Evolutionary conservation across 768 basidiomycete species (phyloP), one percentile per base, ranked within the genome.

Genomic region (Tylopilus felleus): DNA sequence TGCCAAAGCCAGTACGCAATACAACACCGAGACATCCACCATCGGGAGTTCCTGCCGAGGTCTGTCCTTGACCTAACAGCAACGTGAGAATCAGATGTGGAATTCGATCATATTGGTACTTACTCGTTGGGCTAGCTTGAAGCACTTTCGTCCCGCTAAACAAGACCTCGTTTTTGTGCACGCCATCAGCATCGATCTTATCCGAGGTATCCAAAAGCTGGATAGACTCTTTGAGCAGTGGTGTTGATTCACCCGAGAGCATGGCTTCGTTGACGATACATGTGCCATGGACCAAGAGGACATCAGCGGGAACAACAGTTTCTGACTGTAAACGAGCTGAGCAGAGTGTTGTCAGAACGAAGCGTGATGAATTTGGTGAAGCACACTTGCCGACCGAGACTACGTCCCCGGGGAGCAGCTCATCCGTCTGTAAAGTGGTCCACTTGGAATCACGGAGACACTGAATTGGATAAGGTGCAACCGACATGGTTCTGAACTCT

Each of bases 261-360:
- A 99, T 98, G 25, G 97, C 97, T 71, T 99, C 97, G 69, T 99
- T 99, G 59, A 98, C 95, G 63, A 99, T 98, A 58, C 88, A 89
- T 1, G 93, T 90, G 10, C 97, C 97, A 52, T 86, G 83, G 13
- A 98, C 71, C n/a, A 99, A 80, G 17, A 99, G 81, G 35, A 99
- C 82, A 65, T 99, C 96, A 10, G 93, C 95, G 2, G 96, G 94
- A 16, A 97, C 84, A 36, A 85, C 85, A 0, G 93, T 93, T 70
- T 98, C 97, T 14, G 82, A 77, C 58, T 82, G 81, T 40, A 81
- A 77, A 45, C 85, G 85, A 35, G 80, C 88, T 88, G 52, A 4
- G 44, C 12, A 21, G 47, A 27, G 7, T 29, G 1, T 27, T 8
- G 22, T 60, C 49, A 65, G 45, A 45, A 35, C 8, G 1, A 25